phyloP scores from a whole-genome alignment of 768 basidiomycete species.

The Serendipita sp. region DNA sequence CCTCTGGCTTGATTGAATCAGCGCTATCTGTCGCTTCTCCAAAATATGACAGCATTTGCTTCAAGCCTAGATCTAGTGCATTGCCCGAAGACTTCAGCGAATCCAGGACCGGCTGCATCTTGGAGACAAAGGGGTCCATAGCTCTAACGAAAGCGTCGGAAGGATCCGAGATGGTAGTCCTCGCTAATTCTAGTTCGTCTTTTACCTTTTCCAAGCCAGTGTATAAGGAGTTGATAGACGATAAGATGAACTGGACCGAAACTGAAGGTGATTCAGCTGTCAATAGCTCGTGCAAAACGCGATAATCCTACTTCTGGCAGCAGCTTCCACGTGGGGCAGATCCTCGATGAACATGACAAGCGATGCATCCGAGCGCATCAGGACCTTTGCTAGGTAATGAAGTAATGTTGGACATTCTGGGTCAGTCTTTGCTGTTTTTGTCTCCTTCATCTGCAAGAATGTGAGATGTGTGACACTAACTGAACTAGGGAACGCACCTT shows the following conservation, averaged over 20 bases:
- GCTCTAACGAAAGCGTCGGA: constrained; percentile 49
- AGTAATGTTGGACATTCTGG: constrained; percentile 73
- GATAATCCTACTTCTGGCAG: constrained; percentile 47
- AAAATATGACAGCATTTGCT: constrained; percentile 49
- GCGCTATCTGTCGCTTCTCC: constrained; percentile 51
- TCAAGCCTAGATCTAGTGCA: constrained; percentile 44
- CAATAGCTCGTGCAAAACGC: not conserved
- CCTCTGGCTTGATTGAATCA: constrained; percentile 59
- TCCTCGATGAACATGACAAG: constrained; percentile 65
- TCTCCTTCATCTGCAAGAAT: constrained; percentile 54
- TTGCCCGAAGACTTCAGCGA: constrained; percentile 46
- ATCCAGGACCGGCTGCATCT: constrained; percentile 38
- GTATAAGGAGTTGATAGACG: constrained; percentile 42
- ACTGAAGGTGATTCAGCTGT: constrained; percentile 27
- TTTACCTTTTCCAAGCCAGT: constrained; percentile 41
- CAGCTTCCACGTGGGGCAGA: constrained; percentile 64
- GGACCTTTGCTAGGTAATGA: constrained; percentile 69
- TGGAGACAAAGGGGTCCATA: constrained; percentile 49
- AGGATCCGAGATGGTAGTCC: constrained; percentile 20
- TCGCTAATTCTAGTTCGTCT: constrained; percentile 35
- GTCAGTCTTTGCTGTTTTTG: constrained; percentile 52
- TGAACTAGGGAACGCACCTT: constrained; percentile 39
- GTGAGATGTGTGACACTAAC: not conserved
- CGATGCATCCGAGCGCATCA: constrained; percentile 49
- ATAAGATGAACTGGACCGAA: constrained; percentile 48